Evolutionary conservation across 1,284 basidiomycete species (phyloP), one percentile per base, ranked within the genome.

Genomic region (Rugosomyces carneus): DNA sequence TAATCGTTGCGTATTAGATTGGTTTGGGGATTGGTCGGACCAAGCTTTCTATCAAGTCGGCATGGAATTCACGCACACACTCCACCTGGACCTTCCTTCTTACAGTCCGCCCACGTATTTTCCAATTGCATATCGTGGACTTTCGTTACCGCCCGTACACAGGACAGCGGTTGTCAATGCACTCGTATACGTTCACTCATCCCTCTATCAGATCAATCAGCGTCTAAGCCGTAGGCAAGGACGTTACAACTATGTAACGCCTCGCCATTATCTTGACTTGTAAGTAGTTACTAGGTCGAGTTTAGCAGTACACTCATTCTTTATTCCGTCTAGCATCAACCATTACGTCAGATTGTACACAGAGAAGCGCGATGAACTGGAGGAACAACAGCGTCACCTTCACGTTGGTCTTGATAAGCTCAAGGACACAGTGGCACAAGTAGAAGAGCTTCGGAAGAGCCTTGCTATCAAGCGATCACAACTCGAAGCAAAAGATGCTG

Each of bases 391-490:
- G 61, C 88, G 96, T 27, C 97, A 99, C 70, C 77, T 99, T 49
- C 95, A 99, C 60, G 93, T 99, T 51, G 96, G 96, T 56, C 81
- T 99, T 39, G 95, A 99, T 68, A 99, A 99, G 66, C 81, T 99
- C 18, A 86, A 84, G 32, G 92, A 94, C 49, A 99, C 96, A 0
- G 94, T 97, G 49, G 87, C 83, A 3, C 93, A 97, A 64, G 95
- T 99, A 31, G 94, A 97, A 65, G 91, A 98, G 59, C 76, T 99
- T 32, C 84, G 95, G 42, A 90, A 93, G 67, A 97, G 93, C 61
- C 82, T 99, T 34, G 94, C 95, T 1, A 85, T 88, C 60, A 99
- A 99, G 67, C 84, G 92, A 23, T 81, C 86, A 1, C 93, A 99
- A 60, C 78, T 99, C 29, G 83, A 94, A 63, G 84, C 89, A 21